Base-by-base conservation (phyloP, 345 rosid species). In the Acer campestre region DNA sequence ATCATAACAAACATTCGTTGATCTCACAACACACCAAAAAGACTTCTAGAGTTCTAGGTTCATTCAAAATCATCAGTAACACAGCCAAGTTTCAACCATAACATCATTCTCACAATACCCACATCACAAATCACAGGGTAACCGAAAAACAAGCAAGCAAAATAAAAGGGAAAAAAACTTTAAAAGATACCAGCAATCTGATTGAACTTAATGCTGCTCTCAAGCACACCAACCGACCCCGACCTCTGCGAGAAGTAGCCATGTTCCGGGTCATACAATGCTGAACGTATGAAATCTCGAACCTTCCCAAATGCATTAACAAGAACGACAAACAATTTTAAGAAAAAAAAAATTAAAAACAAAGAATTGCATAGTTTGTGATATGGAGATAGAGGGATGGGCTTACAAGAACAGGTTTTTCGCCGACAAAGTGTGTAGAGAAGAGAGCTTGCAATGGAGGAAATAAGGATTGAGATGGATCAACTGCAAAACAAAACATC, bases 231-330 rank as follows among this genome's bases (percentile, higher is more conserved):
- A 77, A 94, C 97, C 0, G 97, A 89, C 46, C 83, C 81, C 23
- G 97, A 90, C 75, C 89, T 79, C 74, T 88, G 92, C 22, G 98
- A 92, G 90, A 96, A 96, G 90, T 92, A 94, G 4, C 98, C 98
- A n/a, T 90, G 94, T 13, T 84, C 76, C 22, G 91, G 89, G 79
- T 92, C 93, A 73, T 94, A 96, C 55, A 96, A 70, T 38, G 94
- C 94, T 1, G 89, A 87, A 73, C 87, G 94, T 72, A 94, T 82
- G 79, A 93, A 94, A 86, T 94, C 97, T n/a, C 97, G 88, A 18
- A 93, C 97, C 97, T 93, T 80, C 79, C 62, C 78, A 68, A 20
- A 49, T 67, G 58, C 68, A 49, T 5, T 16, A 68, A 71, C 27
- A 5, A 69, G 13, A 51, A 62, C 12, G 31, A 53, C 7, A 20